These are phyloP conservation scores for Alternaria arborescens DNA, from an alignment of 2,329 filamentous ascomycete genomes.

Conservation along the genomic window DNA sequence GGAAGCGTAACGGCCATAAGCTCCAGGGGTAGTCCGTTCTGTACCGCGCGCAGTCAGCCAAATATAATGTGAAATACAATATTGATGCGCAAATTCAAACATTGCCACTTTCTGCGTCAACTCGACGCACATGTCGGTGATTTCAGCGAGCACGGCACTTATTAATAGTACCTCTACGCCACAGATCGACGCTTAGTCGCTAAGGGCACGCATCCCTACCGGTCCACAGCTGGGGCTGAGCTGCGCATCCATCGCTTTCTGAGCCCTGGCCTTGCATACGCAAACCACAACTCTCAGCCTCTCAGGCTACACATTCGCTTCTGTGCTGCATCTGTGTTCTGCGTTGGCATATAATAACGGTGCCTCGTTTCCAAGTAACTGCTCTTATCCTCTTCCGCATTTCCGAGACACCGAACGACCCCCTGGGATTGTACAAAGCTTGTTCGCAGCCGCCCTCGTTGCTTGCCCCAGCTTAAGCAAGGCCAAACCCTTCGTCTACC, in stretches of 20 bases:
- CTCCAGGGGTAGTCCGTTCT: constrained; percentile 1
- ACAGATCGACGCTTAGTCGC: constrained; percentile 12
- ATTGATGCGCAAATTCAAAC: background rate
- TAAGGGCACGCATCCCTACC: constrained; percentile 6
- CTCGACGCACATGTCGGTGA: background rate
- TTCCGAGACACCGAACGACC: constrained; percentile 2
- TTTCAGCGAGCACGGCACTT: background rate
- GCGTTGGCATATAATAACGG: constrained; percentile 1
- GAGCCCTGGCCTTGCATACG: constrained; percentile 14
- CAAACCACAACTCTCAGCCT: constrained; percentile 21
- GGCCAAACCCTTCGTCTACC: constrained; percentile 9
- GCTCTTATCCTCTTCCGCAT: background rate
- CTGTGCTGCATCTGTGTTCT: background rate
- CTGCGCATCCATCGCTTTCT: constrained; percentile 14
- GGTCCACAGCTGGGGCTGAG: constrained; percentile 14
- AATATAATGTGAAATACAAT: too few relatives aligned
- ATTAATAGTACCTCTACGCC: constrained; percentile 19
- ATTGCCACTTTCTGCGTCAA: background rate
- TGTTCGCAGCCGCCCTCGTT: background rate
- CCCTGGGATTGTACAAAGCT: constrained; percentile 3
- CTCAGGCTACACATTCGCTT: constrained; percentile 16
- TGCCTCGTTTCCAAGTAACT: background rate
- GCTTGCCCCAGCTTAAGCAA: constrained; percentile 9
- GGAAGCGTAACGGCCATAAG: background rate
- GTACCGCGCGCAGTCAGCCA: background rate